Evolutionary conservation across 768 basidiomycete species (phyloP).

Genomic region (Tephrocybe sp.): DNA sequence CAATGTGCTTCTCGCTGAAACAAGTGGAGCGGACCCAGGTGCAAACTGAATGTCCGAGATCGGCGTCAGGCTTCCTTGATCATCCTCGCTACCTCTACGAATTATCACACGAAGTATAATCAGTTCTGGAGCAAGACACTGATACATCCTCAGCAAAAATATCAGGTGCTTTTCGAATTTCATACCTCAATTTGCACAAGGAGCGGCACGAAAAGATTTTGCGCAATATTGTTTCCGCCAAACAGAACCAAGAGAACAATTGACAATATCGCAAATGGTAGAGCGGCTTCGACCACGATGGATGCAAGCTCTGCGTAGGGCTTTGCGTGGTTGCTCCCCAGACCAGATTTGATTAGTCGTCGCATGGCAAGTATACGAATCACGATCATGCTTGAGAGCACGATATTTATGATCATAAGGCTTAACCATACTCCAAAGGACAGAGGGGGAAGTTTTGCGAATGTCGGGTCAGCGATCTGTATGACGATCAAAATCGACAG

Average conservation of each 20-base stretch:
- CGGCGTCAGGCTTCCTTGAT: background rate
- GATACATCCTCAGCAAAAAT: background rate
- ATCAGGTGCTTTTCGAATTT: background rate
- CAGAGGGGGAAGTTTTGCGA: constrained; percentile 23
- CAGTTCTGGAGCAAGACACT: constrained; percentile 9
- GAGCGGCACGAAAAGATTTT: constrained; percentile 22
- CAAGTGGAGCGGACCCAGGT: background rate
- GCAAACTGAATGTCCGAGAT: background rate
- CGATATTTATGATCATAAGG: constrained; percentile 27
- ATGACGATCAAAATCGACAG: constrained; percentile 29
- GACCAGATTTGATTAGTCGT: constrained; percentile 14
- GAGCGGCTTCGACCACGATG: constrained; percentile 31
- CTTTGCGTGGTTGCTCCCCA: constrained; percentile 23
- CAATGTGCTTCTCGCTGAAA: background rate
- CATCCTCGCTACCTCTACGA: background rate
- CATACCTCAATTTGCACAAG: constrained; percentile 22
- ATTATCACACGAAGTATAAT: constrained; percentile 9
- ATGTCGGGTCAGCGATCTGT: constrained; percentile 24
- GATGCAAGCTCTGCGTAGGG: constrained; percentile 29
- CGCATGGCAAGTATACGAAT: constrained; percentile 28
- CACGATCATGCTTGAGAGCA: constrained; percentile 28
- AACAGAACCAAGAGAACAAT: constrained; percentile 23
- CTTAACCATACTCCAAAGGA: constrained; percentile 30
- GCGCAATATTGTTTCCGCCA: constrained; percentile 16
- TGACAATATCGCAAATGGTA: constrained; percentile 31